Percentiles rank a stretch among this genome's conserved stretches.
phyloP scores from a whole-genome alignment of 2,329 filamentous ascomycete species.

The Penicillium sp. region DNA sequence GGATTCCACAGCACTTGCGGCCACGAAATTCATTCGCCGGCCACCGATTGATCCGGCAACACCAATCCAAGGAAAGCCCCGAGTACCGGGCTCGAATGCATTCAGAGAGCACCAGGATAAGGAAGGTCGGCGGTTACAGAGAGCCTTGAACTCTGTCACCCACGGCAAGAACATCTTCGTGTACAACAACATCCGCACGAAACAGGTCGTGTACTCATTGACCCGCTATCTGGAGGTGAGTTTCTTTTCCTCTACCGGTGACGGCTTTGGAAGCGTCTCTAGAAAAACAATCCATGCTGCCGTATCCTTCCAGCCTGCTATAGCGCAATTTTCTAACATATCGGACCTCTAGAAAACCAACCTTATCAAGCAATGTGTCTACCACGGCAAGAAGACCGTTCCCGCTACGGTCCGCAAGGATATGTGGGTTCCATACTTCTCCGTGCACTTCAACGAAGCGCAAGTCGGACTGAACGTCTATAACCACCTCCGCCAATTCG shows the following conservation, averaged over 20 bases:
- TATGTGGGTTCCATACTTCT: conserved; percentile 61
- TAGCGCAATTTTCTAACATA: conserved; percentile 9
- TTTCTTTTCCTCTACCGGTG: not conserved
- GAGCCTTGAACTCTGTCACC: conserved; percentile 47
- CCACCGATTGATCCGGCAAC: conserved; percentile 35
- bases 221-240: conserved; percentile 55
- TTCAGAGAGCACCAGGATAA: conserved; percentile 38
- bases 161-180: conserved; percentile 62
- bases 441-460: conserved; percentile 54
- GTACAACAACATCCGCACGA: conserved; percentile 61
- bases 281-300: not conserved
- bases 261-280: not conserved
- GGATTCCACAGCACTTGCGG: conserved; percentile 41
- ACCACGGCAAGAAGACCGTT: conserved; percentile 63
- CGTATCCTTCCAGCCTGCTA: not conserved
- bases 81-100: conserved; percentile 43
- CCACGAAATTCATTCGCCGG: conserved; percentile 37
- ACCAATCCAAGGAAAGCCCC: conserved; percentile 43
- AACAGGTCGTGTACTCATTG: conserved; percentile 64
- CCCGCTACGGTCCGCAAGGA: conserved; percentile 59
- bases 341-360: conserved; percentile 45
- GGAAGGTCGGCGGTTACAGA: conserved; percentile 42
- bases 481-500: conserved; percentile 59
- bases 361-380: conserved; percentile 57
- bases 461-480: conserved; percentile 55